phyloP scores from a whole-genome alignment of 2,329 filamentous ascomycete species.

The Neopestalotiopsis clavispora region DNA sequence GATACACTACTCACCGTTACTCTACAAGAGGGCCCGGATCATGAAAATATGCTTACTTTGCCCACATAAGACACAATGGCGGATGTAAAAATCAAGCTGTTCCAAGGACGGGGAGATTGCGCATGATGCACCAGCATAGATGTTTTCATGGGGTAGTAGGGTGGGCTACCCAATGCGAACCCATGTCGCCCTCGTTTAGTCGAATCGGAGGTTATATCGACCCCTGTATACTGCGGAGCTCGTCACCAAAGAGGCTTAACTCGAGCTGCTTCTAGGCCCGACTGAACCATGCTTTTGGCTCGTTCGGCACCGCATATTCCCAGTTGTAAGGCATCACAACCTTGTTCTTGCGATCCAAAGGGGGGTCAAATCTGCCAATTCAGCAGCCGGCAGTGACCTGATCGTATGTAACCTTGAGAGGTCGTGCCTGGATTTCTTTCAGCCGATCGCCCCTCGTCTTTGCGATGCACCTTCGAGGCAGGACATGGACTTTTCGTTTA shows the following conservation, averaged over 20 bases:
- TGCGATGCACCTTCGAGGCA: background rate
- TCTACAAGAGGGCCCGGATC: constrained; percentile 1
- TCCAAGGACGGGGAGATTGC: constrained; percentile 31
- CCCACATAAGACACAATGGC: constrained; percentile 21
- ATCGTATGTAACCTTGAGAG: background rate
- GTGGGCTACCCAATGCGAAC: constrained; percentile 2
- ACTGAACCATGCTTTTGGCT: background rate
- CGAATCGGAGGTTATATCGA: constrained; percentile 22
- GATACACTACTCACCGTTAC: background rate
- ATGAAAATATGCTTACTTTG: constrained; percentile 21
- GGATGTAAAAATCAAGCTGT: constrained; percentile 24
- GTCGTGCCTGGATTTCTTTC: background rate
- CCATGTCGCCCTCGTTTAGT: constrained; percentile 13
- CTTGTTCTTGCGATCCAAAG: constrained; percentile 6
- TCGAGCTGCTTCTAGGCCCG: constrained; percentile 14
- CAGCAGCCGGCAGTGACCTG: constrained; percentile 6
- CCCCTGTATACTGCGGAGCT: constrained; percentile 21
- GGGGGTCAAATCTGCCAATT: constrained; percentile 1
- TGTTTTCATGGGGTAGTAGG: constrained; percentile 11
- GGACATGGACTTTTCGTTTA: background rate
- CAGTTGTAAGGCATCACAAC: constrained; percentile 5
- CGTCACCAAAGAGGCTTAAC: constrained; percentile 17
- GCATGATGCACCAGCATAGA: constrained; percentile 24
- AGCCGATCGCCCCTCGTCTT: constrained; percentile 4
- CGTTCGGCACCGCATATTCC: background rate